Percentiles rank a stretch among this genome's conserved stretches.
Evolutionary conservation across 345 rosid species (phyloP).

Genomic region (Sapria himalayana): DNA sequence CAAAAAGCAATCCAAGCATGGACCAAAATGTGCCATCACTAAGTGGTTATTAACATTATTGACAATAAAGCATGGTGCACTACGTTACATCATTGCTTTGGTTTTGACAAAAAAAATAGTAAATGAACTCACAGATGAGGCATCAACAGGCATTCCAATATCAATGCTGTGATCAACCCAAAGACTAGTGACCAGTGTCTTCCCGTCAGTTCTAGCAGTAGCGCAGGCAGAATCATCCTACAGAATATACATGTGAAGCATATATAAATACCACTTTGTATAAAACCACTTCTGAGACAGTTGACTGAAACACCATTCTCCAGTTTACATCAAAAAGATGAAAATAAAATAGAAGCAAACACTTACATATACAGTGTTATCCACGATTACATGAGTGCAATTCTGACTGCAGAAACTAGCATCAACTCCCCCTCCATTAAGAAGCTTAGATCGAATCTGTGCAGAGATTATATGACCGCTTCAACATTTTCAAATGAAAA

Average conservation of each 20-base stretch:
- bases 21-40: too few species aligned
- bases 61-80: too few species aligned
- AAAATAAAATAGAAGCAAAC: not conserved
- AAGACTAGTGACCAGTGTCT: slow-evolving; percentile 39
- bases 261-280: too few species aligned
- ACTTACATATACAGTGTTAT: slow-evolving; percentile 44
- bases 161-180: slow-evolving; percentile 86
- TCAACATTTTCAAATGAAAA: not conserved
- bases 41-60: too few species aligned
- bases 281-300: too few species aligned
- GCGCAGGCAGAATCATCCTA: slow-evolving; percentile 74
- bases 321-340: not conserved
- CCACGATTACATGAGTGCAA: slow-evolving; percentile 59
- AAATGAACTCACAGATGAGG: slow-evolving; percentile 37
- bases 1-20: too few species aligned
- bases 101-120: not conserved
- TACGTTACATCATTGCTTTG: too few species aligned
- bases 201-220: slow-evolving; percentile 56
- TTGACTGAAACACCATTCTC: too few species aligned
- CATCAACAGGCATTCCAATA: slow-evolving; percentile 42
- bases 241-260: too few species aligned
- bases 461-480: too few species aligned
- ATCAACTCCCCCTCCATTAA: slow-evolving; percentile 53
- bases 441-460: slow-evolving; percentile 54
- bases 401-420: slow-evolving; percentile 19